These are phyloP conservation scores for Talaromyces funiculosus DNA, from an alignment of 2,329 filamentous ascomycete species.

Conservation along the genomic window DNA sequence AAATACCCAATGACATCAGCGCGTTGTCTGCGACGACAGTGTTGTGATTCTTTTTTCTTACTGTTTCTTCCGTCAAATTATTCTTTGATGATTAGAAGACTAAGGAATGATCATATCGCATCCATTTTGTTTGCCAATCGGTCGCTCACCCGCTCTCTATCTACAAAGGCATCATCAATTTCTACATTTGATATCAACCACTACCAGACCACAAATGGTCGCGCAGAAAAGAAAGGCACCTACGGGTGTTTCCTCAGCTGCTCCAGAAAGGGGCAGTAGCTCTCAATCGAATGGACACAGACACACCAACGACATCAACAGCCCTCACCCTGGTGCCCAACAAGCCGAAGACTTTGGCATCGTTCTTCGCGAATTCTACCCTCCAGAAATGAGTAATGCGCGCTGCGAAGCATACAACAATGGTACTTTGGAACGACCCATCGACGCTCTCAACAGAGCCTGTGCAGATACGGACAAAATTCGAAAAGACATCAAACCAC, in stretches of 20 bases:
- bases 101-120: not conserved
- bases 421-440: constrained; percentile 65
- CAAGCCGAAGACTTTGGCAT: constrained; percentile 53
- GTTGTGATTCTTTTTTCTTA: not conserved
- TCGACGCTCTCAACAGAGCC: constrained; percentile 59
- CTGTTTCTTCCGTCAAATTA: not conserved
- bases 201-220: not conserved
- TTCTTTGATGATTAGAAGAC: too few relatives aligned
- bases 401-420: constrained; percentile 68
- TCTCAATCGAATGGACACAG: not conserved
- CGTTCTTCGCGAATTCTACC: constrained; percentile 71
- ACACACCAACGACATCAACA: not conserved
- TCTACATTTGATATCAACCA: not conserved
- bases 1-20: constrained; percentile 11
- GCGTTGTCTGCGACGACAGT: not conserved
- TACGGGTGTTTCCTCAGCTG: not conserved
- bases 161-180: not conserved
- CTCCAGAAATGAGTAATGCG: constrained; percentile 76
- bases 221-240: constrained; percentile 5
- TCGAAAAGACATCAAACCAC: constrained; percentile 50
- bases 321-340: constrained; percentile 32
- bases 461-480: constrained; percentile 55
- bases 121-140: not conserved
- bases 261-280: not conserved
- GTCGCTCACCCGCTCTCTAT: not conserved